A percentile compares a stretch with the other conserved stretches of the same genome.
These are phyloP conservation scores for Papiliotrema flavescens DNA, from an alignment of 1,284 basidiomycete genomes.

Conservation along the genomic window DNA sequence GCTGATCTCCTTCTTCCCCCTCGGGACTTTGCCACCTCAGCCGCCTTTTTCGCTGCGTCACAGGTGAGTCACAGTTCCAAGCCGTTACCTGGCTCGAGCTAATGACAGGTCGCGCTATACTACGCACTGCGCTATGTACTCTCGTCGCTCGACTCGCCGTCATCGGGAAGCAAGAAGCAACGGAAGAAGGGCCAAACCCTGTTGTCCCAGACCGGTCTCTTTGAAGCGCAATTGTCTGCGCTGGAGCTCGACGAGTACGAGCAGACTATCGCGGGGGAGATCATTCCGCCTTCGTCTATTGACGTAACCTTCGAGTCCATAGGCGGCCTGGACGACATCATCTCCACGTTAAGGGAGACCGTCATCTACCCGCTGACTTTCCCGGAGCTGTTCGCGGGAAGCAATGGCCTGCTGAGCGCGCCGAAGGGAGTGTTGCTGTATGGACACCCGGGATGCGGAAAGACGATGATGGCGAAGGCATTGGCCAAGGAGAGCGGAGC, in stretches of 20 bases:
- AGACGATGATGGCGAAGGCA: constrained; percentile 93
- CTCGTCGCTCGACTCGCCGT: constrained; percentile 37
- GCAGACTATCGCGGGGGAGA: constrained; percentile 55
- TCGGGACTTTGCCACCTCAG: constrained; percentile 39
- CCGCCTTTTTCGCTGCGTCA: constrained; percentile 61
- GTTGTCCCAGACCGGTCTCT: constrained; percentile 38
- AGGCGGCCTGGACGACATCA: constrained; percentile 92
- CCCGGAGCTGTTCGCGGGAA: constrained; percentile 79
- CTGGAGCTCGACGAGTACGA: constrained; percentile 55
- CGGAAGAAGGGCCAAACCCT: constrained; percentile 43
- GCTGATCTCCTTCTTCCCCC: constrained; percentile 6
- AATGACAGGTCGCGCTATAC: constrained; percentile 40
- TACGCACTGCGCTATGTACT: constrained; percentile 48
- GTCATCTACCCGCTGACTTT: constrained; percentile 95
- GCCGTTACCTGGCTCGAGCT: background rate
- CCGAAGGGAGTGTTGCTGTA: constrained; percentile 72
- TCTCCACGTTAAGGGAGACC: constrained; percentile 86
- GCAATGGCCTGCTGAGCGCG: constrained; percentile 57
- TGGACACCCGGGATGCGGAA: constrained; percentile 89
- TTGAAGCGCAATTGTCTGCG: constrained; percentile 48
- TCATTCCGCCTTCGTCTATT: constrained; percentile 53
- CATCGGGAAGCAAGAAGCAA: constrained; percentile 33
- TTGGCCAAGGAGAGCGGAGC: constrained; percentile 94
- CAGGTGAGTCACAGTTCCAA: constrained; percentile 53
- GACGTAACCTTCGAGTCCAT: constrained; percentile 56